phyloP scores from a whole-genome alignment of 768 basidiomycete species.

The Termitomyces sp. region DNA sequence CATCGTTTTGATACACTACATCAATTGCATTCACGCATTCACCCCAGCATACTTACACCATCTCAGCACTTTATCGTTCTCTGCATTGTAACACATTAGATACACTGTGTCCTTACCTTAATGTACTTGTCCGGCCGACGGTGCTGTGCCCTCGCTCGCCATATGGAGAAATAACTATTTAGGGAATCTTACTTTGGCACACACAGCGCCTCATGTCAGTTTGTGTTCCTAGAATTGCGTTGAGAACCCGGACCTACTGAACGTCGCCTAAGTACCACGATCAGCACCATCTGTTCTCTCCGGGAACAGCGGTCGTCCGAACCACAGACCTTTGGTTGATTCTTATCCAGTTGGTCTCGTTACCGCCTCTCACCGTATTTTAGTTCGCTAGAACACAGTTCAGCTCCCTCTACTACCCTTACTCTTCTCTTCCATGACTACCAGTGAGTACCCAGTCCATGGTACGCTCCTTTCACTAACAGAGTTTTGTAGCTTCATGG shows the following conservation, averaged over 20 bases:
- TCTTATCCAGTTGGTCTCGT: not conserved
- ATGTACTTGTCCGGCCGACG: conserved; percentile 3
- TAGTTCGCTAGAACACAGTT: not conserved
- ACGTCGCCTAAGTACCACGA: not conserved
- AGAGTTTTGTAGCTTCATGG: conserved; percentile 13
- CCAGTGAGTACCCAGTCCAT: conserved; percentile 4
- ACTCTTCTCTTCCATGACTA: conserved; percentile 4
- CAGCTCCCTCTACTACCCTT: not conserved
- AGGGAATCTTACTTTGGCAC: not conserved
- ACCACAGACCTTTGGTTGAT: not conserved
- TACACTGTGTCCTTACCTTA: conserved; percentile 26
- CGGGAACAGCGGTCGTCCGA: not conserved
- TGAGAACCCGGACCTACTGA: not conserved
- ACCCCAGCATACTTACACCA: conserved; percentile 30
- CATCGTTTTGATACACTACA: conserved; percentile 33
- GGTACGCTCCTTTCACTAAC: not conserved
- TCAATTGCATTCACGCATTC: conserved; percentile 30
- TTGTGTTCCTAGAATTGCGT: not conserved
- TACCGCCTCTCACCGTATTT: not conserved
- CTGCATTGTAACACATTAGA: conserved; percentile 49
- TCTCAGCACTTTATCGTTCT: conserved; percentile 25
- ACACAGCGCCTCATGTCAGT: not conserved
- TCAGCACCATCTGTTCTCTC: not conserved
- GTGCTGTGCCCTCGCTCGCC: not conserved
- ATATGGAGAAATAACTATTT: not conserved